Conservation (phyloP, 202 grass and related monocot species). For the Saccharum hybrid region DNA sequence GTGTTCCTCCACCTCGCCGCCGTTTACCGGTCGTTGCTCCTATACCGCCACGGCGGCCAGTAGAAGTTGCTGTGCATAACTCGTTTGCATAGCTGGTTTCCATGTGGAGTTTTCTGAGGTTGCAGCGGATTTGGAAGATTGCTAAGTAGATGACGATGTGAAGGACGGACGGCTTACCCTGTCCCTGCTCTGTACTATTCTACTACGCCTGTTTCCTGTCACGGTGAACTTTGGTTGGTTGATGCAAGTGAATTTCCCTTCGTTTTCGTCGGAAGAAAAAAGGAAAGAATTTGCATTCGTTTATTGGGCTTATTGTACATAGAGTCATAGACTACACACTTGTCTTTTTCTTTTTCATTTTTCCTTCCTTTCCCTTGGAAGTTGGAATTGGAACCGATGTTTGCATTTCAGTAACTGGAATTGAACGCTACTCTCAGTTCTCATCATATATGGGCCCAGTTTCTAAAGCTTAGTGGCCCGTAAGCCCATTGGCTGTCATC, state of each 20-base stretch:
- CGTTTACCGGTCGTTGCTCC: conserved; percentile 79
- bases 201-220: not conserved
- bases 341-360: too few relatives aligned
- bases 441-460: not conserved
- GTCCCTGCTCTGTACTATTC: conserved; percentile 10
- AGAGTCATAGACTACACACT: too few relatives aligned
- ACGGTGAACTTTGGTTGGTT: not conserved
- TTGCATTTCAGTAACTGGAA: too few relatives aligned
- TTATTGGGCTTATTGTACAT: conserved; percentile 11
- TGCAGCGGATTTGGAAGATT: not conserved
- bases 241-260: not conserved
- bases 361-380: too few relatives aligned
- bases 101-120: not conserved
- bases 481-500: not conserved
- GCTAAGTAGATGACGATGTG: not conserved
- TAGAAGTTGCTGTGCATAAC: not conserved
- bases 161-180: not conserved
- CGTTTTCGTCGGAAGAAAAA: not conserved
- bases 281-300: not conserved
- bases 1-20: conserved; percentile 88
- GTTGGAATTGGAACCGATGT: too few relatives aligned
- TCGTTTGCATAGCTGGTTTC: not conserved
- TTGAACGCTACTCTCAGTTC: not conserved
- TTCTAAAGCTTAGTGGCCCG: too few relatives aligned
- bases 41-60: conserved; percentile 77